Evolutionary conservation across 108 stramenopile species (phyloP).

Genomic region (Pseudonitzschia multiseries): DNA sequence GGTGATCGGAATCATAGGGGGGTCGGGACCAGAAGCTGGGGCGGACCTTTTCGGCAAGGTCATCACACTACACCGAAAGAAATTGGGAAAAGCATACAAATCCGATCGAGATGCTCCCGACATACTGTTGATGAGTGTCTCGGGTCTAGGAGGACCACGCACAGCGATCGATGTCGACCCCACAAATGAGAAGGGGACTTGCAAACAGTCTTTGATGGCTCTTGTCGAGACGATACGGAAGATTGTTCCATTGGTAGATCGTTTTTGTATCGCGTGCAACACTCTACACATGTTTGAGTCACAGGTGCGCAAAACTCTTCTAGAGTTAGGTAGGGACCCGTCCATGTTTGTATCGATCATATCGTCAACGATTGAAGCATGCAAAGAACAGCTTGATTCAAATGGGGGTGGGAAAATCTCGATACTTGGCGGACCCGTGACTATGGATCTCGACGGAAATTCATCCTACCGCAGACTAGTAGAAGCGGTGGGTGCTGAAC

Average conservation of each 20-base stretch:
- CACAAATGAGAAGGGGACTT: background rate
- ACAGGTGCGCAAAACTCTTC: background rate
- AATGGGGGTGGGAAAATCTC: background rate
- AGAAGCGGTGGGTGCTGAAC: background rate
- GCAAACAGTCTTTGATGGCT: background rate
- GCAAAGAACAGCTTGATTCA: background rate
- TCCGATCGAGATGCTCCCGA: conserved; percentile 11
- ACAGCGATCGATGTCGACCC: conserved; percentile 9
- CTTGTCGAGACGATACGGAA: background rate
- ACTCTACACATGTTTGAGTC: conserved; percentile 1
- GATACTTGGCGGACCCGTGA: conserved; percentile 10
- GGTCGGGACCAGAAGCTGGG: conserved; percentile 10
- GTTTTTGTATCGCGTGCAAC: conserved; percentile 7
- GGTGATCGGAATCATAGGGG: conserved; percentile 12
- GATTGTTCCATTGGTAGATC: conserved; percentile 2
- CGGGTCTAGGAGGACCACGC: conserved; percentile 3
- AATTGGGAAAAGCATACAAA: background rate
- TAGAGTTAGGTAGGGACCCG: background rate
- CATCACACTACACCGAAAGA: background rate
- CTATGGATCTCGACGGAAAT: conserved; percentile 13
- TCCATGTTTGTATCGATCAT: conserved; percentile 11
- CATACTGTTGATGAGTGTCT: conserved; percentile 7
- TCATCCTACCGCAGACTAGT: background rate
- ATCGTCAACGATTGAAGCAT: background rate
- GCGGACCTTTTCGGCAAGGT: conserved; percentile 1